Evolutionary conservation across 2,329 filamentous ascomycete species (phyloP).

Genomic region (Didymella exigua): DNA sequence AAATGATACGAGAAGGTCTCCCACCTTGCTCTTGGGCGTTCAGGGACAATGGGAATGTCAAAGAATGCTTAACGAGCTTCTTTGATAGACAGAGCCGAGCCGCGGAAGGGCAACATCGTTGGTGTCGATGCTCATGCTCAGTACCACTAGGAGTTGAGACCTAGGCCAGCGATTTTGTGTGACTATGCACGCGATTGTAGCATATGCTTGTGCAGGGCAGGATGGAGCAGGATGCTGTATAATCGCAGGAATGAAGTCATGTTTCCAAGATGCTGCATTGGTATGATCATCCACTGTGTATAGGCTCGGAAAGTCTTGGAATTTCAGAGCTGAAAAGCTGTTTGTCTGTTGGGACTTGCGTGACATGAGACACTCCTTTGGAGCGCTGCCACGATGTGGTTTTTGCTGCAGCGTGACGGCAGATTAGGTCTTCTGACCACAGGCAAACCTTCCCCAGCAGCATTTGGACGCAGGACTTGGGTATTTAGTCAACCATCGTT

Average conservation of each 20-base stretch:
- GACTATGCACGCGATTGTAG: not conserved
- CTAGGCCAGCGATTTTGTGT: not conserved
- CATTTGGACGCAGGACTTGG: not conserved
- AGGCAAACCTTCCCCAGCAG: not conserved
- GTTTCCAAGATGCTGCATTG: not conserved
- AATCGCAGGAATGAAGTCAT: slow-evolving; percentile 3
- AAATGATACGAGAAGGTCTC: not conserved
- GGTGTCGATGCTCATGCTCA: not conserved
- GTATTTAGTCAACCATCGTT: not conserved
- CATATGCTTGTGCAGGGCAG: not conserved
- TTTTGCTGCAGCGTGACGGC: not conserved
- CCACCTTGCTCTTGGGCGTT: not conserved
- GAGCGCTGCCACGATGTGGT: not conserved
- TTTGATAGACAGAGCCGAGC: not conserved
- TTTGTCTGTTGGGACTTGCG: not conserved
- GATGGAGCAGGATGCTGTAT: not conserved
- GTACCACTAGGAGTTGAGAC: not conserved
- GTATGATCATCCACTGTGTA: not conserved
- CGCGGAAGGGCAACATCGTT: not conserved
- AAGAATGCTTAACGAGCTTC: not conserved
- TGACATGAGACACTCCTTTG: slow-evolving; percentile 1
- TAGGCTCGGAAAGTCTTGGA: not conserved
- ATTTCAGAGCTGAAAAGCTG: not conserved
- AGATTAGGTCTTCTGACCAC: slow-evolving; percentile 1
- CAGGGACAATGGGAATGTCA: not conserved